phyloP scores from a whole-genome alignment of 495 filamentous ascomycete genomes.

The Gamarada debralockiae region DNA sequence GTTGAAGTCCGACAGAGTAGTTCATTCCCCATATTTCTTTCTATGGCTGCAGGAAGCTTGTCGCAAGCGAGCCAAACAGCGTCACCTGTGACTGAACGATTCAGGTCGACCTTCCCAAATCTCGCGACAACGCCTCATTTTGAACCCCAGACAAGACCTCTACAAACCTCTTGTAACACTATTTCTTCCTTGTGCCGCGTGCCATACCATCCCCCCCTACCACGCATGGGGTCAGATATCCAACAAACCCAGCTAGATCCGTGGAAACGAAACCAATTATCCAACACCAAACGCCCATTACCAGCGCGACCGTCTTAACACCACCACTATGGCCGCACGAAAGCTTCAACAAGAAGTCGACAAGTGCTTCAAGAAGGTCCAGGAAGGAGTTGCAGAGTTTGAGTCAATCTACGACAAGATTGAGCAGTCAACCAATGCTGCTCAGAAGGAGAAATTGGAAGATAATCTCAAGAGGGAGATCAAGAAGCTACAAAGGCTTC shows the following conservation, averaged over 20 bases:
- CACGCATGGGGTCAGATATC: constrained; percentile 13
- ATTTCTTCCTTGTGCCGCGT: neutral
- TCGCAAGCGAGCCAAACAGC: neutral
- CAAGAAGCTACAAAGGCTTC: constrained; percentile 96
- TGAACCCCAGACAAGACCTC: neutral
- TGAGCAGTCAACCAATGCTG: constrained; percentile 78
- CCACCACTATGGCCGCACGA: constrained; percentile 74
- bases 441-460: constrained; percentile 97
- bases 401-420: constrained; percentile 96
- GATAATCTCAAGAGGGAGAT: constrained; percentile 98
- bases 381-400: constrained; percentile 87
- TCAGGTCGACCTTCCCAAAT: neutral
- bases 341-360: constrained; percentile 97
- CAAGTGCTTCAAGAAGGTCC: constrained; percentile 96
- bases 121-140: neutral
- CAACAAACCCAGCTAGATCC: constrained; percentile 13
- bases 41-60: constrained; percentile 1
- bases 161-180: constrained; percentile 7
- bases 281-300: neutral
- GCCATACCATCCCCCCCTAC: neutral
- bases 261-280: constrained; percentile 19
- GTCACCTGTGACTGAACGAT: neutral
- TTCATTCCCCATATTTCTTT: neutral
- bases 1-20: too few relatives aligned
- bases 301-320: constrained; percentile 13